Base-by-base conservation (phyloP, 441 rosid genomes). In the Erysimum pusillum region DNA sequence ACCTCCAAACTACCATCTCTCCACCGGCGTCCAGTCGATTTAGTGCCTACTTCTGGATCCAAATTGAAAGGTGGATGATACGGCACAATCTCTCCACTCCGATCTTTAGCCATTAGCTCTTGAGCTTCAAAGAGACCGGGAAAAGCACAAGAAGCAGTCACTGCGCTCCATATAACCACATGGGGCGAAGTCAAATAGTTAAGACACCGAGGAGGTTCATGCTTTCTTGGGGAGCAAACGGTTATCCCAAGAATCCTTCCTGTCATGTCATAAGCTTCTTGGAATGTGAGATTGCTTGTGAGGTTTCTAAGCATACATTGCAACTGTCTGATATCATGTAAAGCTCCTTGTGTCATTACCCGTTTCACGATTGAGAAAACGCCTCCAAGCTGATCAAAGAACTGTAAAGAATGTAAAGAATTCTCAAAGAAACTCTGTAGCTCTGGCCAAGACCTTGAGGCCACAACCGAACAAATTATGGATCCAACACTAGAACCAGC, bases 111-210 rank as follows among this genome's bases (percentile, higher is more conserved):
- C 99, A 95, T 95, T 57, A 95, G 80, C 71, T 95, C 99, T 81
- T 95, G 99, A 32, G 99, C 99, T 83, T 95, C 98, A 79, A 93
- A 95, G 34, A 95, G 93, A 46, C 97, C 99, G 31, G 99, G 98
- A 60, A 95, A 95, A 59, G 99, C 99, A 71, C 98, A 95, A 52
- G 99, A 95, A 65, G 98, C 99, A 11, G 93, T 90, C 54, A 95
- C 99, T 41, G 98, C 99, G 45, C 98, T 95, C 97, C 98, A 95
- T 84, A 95, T 95, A 42, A 95, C 95, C 56, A 95, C 99, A 71
- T 95, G 99, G 79, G 99, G 98, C 0, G 98, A 91, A 63, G 94
- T 95, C 79, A 95, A 83, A 85, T 95, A 95, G 80, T 95, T 93
- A 74, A 95, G 95, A 84, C 96, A 93, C 76, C 98, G 86, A 57